Evolutionary conservation across 2,329 filamentous ascomycete genomes (phyloP).

Genomic region (Fonsecaea pedrosoi): DNA sequence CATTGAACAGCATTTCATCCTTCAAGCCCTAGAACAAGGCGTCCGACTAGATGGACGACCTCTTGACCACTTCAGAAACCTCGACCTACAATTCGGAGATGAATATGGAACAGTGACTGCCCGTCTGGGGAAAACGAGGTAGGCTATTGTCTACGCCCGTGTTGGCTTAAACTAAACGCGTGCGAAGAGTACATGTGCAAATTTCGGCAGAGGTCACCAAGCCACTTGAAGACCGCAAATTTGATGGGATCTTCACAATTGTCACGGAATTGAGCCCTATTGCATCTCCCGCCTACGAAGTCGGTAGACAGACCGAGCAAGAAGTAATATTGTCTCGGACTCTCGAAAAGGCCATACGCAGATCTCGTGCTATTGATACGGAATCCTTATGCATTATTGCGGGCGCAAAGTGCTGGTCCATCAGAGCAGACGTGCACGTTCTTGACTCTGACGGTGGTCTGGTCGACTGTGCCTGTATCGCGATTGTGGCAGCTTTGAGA

Average conservation of each 20-base stretch:
- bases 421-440: conserved; percentile 90
- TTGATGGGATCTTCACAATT: conserved; percentile 95
- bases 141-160: conserved; percentile 37
- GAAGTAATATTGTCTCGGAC: conserved; percentile 86
- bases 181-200: conserved; percentile 74
- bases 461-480: conserved; percentile 83
- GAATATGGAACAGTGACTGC: conserved; percentile 91
- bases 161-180: conserved; percentile 12
- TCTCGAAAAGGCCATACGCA: conserved; percentile 91
- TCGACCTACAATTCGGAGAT: conserved; percentile 83
- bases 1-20: conserved; percentile 85
- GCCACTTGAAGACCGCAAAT: conserved; percentile 85
- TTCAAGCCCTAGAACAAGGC: conserved; percentile 79
- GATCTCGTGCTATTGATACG: conserved; percentile 90
- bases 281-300: conserved; percentile 87
- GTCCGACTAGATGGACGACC: conserved; percentile 83
- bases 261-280: conserved; percentile 89
- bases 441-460: conserved; percentile 90
- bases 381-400: conserved; percentile 94
- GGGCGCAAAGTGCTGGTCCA: conserved; percentile 86
- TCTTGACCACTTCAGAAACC: conserved; percentile 77
- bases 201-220: conserved; percentile 87
- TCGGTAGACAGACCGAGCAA: conserved; percentile 78
- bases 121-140: conserved; percentile 88
- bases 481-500: conserved; percentile 83